Conservation (phyloP, 108 stramenopile species). For the Cyclotella cryptica region DNA sequence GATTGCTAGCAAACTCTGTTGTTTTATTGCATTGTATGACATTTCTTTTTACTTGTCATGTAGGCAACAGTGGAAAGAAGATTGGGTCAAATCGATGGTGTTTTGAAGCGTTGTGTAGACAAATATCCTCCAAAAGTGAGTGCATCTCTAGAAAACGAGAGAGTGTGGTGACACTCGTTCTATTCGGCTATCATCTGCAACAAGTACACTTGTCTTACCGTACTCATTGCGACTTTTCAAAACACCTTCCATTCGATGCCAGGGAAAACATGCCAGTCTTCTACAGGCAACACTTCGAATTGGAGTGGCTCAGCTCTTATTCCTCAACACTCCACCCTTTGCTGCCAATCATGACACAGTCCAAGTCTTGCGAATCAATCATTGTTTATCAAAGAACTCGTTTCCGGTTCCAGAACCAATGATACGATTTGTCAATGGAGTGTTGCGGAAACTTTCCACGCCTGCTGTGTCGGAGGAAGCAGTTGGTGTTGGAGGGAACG, state of each 20-base stretch:
- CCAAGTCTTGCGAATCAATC: conserved; percentile 65
- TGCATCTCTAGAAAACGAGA: too few relatives aligned
- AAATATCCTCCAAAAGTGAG: conserved; percentile 36
- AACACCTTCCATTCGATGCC: not conserved
- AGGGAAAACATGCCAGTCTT: conserved; percentile 48
- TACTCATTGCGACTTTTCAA: too few relatives aligned
- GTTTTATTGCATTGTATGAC: not conserved
- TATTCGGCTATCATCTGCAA: too few relatives aligned
- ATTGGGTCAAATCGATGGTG: conserved; percentile 75
- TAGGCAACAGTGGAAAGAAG: conserved; percentile 75
- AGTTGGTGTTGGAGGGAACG: conserved; percentile 39
- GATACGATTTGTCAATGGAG: conserved; percentile 85
- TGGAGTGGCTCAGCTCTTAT: conserved; percentile 80
- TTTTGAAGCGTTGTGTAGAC: conserved; percentile 46
- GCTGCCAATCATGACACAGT: conserved; percentile 85
- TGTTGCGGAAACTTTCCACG: conserved; percentile 66
- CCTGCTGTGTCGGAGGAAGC: not conserved
- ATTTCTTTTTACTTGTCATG: not conserved
- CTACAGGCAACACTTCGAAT: conserved; percentile 65
- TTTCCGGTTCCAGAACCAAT: conserved; percentile 59
- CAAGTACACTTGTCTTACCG: too few relatives aligned
- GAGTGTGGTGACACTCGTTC: too few relatives aligned
- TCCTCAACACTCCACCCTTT: conserved; percentile 64
- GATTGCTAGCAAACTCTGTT: not conserved
- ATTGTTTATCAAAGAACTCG: conserved; percentile 16